Conservation (phyloP, 1,139 yeast genomes). For the Candida dubliniensis region DNA sequence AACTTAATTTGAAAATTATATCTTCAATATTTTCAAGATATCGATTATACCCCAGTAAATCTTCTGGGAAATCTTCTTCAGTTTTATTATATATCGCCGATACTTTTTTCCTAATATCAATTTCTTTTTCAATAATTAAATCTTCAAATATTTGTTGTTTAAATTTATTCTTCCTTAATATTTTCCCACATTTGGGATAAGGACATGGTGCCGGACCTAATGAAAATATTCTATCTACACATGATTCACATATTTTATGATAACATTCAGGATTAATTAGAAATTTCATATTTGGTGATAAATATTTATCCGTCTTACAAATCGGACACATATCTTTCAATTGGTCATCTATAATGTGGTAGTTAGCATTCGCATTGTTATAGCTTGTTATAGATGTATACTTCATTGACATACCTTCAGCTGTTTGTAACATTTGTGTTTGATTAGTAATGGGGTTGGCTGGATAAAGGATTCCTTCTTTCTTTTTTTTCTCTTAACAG, state of each 20-base stretch:
- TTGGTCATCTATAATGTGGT: constrained; percentile 28
- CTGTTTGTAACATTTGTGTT: constrained; percentile 5
- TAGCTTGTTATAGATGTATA: background rate
- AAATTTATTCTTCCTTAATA: constrained; percentile 81
- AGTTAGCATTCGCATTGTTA: background rate
- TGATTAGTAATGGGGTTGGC: constrained; percentile 1
- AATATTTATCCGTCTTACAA: constrained; percentile 91
- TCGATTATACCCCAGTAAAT: constrained; percentile 61
- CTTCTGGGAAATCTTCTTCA: constrained; percentile 61
- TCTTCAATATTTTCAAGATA: constrained; percentile 85
- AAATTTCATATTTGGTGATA: constrained; percentile 91
- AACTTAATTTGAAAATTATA: constrained; percentile 71
- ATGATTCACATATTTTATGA: constrained; percentile 94
- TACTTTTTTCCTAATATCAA: constrained; percentile 83
- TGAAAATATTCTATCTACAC: constrained; percentile 92
- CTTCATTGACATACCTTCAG: constrained; percentile 5
- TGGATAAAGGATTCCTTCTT: background rate
- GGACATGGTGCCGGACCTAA: constrained; percentile 98
- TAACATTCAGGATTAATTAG: constrained; percentile 96
- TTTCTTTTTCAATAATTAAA: constrained; percentile 83
- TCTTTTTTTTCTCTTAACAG: background rate
- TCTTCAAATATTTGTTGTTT: constrained; percentile 93
- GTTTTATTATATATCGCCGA: constrained; percentile 77
- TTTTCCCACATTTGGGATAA: constrained; percentile 86
- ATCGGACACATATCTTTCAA: constrained; percentile 91